Conservation (phyloP, 164 flowering plant species). For the Annona cherimola region DNA sequence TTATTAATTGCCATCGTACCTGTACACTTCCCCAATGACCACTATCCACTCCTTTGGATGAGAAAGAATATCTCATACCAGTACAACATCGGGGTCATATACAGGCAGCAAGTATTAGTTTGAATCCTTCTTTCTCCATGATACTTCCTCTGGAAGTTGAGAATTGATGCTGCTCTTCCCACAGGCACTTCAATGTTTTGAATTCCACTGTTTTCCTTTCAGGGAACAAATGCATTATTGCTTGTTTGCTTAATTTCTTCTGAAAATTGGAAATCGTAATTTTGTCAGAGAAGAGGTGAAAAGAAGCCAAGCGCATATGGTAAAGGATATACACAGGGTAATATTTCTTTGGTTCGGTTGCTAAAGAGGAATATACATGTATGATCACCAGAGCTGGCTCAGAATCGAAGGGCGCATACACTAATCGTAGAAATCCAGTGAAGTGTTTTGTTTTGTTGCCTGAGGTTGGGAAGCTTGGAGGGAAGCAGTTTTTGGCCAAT, state of each 20-base stretch:
- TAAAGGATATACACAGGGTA: slow-evolving; percentile 42
- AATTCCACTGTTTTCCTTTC: background rate
- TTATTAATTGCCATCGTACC: background rate
- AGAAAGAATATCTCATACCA: background rate
- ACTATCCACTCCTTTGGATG: background rate
- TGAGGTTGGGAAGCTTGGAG: too few relatives aligned
- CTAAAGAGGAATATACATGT: slow-evolving; percentile 31
- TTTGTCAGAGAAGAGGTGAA: slow-evolving; percentile 41
- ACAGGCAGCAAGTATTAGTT: background rate
- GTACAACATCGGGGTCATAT: background rate
- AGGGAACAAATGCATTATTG: background rate
- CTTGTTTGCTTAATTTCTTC: background rate
- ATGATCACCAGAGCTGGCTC: background rate
- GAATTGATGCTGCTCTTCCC: background rate
- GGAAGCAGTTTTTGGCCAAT: too few relatives aligned
- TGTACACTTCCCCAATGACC: background rate
- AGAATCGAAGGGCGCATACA: too few relatives aligned
- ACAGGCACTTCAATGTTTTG: background rate
- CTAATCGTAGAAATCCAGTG: too few relatives aligned
- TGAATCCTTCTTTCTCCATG: background rate
- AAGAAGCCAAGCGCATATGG: slow-evolving; percentile 32
- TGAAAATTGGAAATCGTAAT: background rate
- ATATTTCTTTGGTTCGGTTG: slow-evolving; percentile 42
- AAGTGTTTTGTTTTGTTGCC: too few relatives aligned
- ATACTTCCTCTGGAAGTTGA: background rate